Evolutionary conservation across 139 green algal genomes (phyloP), one percentile per base, ranked within the genome.

Genomic region (Micromonas pusilla): DNA sequence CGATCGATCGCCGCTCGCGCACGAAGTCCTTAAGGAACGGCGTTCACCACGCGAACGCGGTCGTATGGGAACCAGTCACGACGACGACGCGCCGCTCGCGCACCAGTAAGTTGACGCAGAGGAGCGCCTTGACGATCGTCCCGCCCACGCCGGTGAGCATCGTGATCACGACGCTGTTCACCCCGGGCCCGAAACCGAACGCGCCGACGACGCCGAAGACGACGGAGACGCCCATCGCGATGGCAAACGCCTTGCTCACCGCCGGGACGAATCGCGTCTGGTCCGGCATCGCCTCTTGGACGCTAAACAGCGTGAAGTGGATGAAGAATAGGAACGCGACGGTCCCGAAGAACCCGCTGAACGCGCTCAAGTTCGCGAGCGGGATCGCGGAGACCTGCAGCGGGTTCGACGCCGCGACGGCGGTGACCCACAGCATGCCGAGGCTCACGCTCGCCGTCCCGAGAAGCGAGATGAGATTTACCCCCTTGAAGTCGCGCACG

Each of bases 291-390:
- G 34, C 54, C 28, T 53, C 70, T 9, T 82, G 63, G 34, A 85
- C 67, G 32, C 30, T 21, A 9, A 74, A 73, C n/a, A 85, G 72
- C 6, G 70, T 80, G 57, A 85, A 82, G 70, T 82, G 76, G 32
- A 80, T 70, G 32, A 85, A 80, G 81, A 82, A 82, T 31, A 82
- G 78, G 66, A 82, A 82, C 1, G 76, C 81, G 23, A 85, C 76
- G 39, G 70, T 70, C 32, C 76, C 81, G 39, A 82, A 79, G 21
- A 66, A 73, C 5, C 45, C 37, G 9, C 60, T n/a, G 25, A 78
- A 78, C 23, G 38, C 36, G 25, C 26, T 39, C 4, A 76, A 2
- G 32, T 81, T 72, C 23, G 32, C 5, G 75, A 73, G 70, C 34
- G 76, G 80, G 19, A 83, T 28, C 30, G 60, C 33, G 5, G 64